Conservation (phyloP, 2,329 filamentous ascomycete genomes). For the Berkeleyomyces rouxiae region DNA sequence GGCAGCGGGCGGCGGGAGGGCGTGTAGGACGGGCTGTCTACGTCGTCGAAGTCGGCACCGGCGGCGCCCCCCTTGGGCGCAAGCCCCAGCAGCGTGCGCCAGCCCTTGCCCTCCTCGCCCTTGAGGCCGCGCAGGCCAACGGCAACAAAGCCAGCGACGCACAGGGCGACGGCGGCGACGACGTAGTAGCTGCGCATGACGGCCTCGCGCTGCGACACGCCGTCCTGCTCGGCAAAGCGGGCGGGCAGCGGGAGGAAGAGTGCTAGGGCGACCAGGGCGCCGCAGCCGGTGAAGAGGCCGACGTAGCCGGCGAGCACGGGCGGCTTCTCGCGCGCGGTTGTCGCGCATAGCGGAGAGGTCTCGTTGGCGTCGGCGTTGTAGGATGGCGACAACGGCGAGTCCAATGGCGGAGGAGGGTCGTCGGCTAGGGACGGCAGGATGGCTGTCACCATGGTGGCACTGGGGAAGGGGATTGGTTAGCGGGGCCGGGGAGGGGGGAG, state of each 20-base stretch:
- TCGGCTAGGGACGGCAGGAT: conserved; percentile 60
- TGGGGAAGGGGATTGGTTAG: conserved; percentile 17
- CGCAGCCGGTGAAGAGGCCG: conserved; percentile 80
- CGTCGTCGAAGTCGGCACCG: background rate
- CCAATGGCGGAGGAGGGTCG: conserved; percentile 17
- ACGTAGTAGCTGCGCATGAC: conserved; percentile 78
- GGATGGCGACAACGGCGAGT: background rate
- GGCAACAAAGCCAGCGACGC: conserved; percentile 59
- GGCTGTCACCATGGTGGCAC: conserved; percentile 90
- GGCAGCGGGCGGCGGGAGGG: conserved; percentile 24
- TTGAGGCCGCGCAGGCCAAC: conserved; percentile 53
- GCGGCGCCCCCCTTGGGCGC: conserved; percentile 7
- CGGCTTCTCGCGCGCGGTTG: conserved; percentile 26
- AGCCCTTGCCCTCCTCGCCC: conserved; percentile 66
- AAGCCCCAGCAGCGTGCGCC: conserved; percentile 37
- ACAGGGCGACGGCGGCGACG: conserved; percentile 54
- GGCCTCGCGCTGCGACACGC: conserved; percentile 55
- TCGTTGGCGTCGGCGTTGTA: conserved; percentile 17
- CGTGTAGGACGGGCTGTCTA: background rate
- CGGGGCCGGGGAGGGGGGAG: background rate
- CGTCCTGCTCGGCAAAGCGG: conserved; percentile 52
- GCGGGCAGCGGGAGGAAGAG: conserved; percentile 80
- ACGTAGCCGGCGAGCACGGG: conserved; percentile 68
- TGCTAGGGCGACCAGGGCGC: conserved; percentile 66
- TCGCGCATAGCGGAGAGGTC: conserved; percentile 49